Percentiles rank a stretch among this genome's conserved stretches.
phyloP scores from a whole-genome alignment of 345 rosid genomes.

The Lumnitzera littorea region DNA sequence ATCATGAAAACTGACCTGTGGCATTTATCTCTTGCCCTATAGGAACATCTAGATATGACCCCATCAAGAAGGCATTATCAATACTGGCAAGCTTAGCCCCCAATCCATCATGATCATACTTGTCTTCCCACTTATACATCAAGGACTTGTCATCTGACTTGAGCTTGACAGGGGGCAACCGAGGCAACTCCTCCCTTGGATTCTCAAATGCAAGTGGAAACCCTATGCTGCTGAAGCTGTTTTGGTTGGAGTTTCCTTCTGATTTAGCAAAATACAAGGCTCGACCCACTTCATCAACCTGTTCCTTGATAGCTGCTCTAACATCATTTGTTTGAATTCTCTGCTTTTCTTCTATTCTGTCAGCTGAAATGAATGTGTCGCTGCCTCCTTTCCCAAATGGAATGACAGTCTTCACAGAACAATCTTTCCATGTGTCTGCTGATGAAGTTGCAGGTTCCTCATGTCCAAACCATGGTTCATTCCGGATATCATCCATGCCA shows the following conservation, averaged over 20 bases:
- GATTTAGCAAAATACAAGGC: slow-evolving; percentile 63
- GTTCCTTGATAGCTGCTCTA: slow-evolving; percentile 65
- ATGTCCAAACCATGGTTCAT: slow-evolving; percentile 39
- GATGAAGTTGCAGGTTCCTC: slow-evolving; percentile 39
- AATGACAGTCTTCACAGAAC: slow-evolving; percentile 63
- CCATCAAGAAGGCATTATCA: slow-evolving; percentile 67
- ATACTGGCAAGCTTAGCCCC: slow-evolving; percentile 42
- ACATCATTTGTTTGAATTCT: slow-evolving; percentile 41
- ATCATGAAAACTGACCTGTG: slow-evolving; percentile 37
- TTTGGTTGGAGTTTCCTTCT: slow-evolving; percentile 44
- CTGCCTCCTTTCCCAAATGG: slow-evolving; percentile 53
- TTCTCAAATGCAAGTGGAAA: slow-evolving; percentile 52
- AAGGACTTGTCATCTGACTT: slow-evolving; percentile 84
- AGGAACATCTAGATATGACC: slow-evolving; percentile 90
- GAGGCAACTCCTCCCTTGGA: slow-evolving; percentile 78
- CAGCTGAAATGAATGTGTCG: slow-evolving; percentile 24
- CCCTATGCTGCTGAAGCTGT: slow-evolving; percentile 31
- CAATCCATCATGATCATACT: slow-evolving; percentile 62
- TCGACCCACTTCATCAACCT: slow-evolving; percentile 89
- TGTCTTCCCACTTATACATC: slow-evolving; percentile 77
- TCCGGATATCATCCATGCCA: slow-evolving; percentile 26
- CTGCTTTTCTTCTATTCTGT: slow-evolving; percentile 66
- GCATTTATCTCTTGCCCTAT: slow-evolving; percentile 86
- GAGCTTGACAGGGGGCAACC: slow-evolving; percentile 94
- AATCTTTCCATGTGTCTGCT: slow-evolving; percentile 62